phyloP scores from a whole-genome alignment of 78 protist genomes.

The Monosiga brevicollis region DNA sequence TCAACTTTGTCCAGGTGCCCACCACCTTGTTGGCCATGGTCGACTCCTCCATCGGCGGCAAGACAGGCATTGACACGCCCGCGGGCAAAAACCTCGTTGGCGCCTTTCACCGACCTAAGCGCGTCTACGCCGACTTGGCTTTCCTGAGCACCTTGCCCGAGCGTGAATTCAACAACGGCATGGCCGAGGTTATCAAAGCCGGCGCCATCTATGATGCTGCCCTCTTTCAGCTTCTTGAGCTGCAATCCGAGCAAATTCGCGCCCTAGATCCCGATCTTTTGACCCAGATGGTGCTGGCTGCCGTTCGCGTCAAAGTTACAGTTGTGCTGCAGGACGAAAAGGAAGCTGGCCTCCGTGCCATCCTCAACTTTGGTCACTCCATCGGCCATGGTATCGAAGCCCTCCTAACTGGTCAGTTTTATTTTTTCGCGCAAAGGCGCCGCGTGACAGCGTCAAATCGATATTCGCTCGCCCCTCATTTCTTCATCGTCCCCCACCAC shows the following conservation, averaged over 20 bases:
- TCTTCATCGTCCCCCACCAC: not conserved
- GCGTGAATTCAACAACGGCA: constrained; percentile 48
- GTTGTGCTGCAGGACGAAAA: constrained; percentile 53
- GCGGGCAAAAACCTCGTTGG: constrained; percentile 72
- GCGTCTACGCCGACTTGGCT: constrained; percentile 31
- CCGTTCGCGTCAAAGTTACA: constrained; percentile 29
- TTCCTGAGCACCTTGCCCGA: constrained; percentile 40
- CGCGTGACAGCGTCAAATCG: constrained; percentile 33
- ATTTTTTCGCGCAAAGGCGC: too few species aligned
- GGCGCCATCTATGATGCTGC: constrained; percentile 45
- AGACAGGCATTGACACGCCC: constrained; percentile 53
- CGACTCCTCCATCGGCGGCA: constrained; percentile 65
- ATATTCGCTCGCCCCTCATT: too few species aligned
- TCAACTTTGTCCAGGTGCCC: constrained; percentile 54
- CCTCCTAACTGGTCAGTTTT: constrained; percentile 6
- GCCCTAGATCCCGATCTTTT: constrained; percentile 22
- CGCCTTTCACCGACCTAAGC: constrained; percentile 70
- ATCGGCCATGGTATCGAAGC: constrained; percentile 76
- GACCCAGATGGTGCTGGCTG: constrained; percentile 8
- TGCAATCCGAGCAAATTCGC: constrained; percentile 5
- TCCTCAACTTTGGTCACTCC: constrained; percentile 73
- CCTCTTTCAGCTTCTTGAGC: constrained; percentile 32
- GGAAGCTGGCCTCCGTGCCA: constrained; percentile 53
- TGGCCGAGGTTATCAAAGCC: constrained; percentile 53
- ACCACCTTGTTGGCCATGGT: constrained; percentile 72